Evolutionary conservation across 1,284 basidiomycete species (phyloP), one percentile per base, ranked within the genome.

Genomic region (Ganoderma sp.): DNA sequence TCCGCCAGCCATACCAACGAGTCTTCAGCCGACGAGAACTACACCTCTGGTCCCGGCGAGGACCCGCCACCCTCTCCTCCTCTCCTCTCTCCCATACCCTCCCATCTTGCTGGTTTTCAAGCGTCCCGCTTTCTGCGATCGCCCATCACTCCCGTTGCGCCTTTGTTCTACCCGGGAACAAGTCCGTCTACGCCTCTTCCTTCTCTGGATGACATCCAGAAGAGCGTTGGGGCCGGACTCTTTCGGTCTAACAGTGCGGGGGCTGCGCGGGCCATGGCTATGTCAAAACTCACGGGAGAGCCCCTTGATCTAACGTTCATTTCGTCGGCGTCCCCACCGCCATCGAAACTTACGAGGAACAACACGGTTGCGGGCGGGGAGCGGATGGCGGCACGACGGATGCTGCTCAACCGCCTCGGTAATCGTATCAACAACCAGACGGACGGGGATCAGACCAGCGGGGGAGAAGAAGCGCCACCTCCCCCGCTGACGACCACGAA

Each of bases 341-440:
- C 88, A 7, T 81, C 78, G 12, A 85, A 84, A 71, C 80, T 93
- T 28, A 82, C 81, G 67, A 84, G 92, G 67, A 94, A 90, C 75
- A 93, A 94, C 75, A 94, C 92, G 15, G 88, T 93, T 19, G 85
- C 92, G 0, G 92, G 91, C 4, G 91, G 91, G 19, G 92, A 94
- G 74, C 82, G 92, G 32, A 84, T 85, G 56, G 90, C 87, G 45
- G 92, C 89, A 10, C 84, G 93, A 52, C 84, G 86, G 73, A 82
- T 88, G 67, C 82, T 94, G 80, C 81, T 93, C 54, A 85, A 83
- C 68, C 83, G 87, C 14, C 80, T 93, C 22, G 85, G 84, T n/a
- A 85, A 86, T 64, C 83, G 92, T 71, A 79, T 89, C 65, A 87
- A 88, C 67, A 68, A 72, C 42, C 88, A 89, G 74, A 82, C 85